Conservation (phyloP, 805 yeast genomes). For the Sungouiella thailandica region DNA sequence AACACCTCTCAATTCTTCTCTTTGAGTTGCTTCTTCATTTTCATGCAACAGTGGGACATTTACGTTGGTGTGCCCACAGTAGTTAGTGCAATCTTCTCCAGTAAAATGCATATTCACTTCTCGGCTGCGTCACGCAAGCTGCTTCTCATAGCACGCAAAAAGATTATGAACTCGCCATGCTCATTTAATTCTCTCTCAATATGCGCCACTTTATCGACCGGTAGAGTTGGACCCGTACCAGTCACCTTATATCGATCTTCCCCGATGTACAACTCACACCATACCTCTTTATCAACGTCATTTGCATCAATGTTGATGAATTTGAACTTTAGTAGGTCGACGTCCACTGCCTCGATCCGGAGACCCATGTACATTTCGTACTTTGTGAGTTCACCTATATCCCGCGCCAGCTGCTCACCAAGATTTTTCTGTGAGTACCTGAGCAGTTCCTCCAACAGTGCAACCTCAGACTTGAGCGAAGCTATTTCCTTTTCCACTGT, state of each 20-base stretch:
- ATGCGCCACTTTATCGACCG: conserved; percentile 5
- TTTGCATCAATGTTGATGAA: conserved; percentile 46
- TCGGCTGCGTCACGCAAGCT: conserved; percentile 4
- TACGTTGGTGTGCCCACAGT: too few relatives aligned
- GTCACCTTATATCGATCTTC: conserved; percentile 19
- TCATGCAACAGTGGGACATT: too few relatives aligned
- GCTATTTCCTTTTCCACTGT: conserved; percentile 24
- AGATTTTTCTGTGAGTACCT: conserved; percentile 29
- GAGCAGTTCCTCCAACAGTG: conserved; percentile 26
- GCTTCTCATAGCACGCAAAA: conserved; percentile 10
- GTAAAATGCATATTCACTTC: too few relatives aligned
- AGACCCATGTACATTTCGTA: conserved; percentile 55
- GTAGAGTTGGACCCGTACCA: conserved; percentile 10
- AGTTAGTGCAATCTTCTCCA: too few relatives aligned
- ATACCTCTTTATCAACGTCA: conserved; percentile 37
- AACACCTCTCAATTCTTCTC: too few relatives aligned
- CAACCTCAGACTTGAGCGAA: conserved; percentile 27
- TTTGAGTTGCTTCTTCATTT: too few relatives aligned
- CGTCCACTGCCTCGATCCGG: conserved; percentile 45
- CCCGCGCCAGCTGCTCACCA: conserved; percentile 40
- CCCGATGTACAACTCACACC: conserved; percentile 43
- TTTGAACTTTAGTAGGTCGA: conserved; percentile 42
- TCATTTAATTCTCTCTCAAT: conserved; percentile 8
- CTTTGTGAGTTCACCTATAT: conserved; percentile 46
- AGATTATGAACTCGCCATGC: conserved; percentile 12